Percentiles rank a stretch among this genome's conserved stretches.
These are phyloP conservation scores for Cercis canadensis DNA, from an alignment of 306 rosid species.

Conservation along the genomic window DNA sequence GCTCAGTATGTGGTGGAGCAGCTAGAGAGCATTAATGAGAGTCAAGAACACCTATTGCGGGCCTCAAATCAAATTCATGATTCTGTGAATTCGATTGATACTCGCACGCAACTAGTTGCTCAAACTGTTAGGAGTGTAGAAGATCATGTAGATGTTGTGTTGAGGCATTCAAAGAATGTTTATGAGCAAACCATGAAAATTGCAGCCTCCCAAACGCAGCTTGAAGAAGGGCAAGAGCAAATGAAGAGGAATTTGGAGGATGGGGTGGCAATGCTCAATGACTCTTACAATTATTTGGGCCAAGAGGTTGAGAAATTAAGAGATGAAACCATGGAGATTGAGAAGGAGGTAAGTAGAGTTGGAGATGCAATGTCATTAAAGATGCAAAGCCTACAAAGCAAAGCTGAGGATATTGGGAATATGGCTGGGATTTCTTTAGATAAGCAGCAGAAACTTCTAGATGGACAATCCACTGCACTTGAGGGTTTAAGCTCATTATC, in stretches of 20 bases:
- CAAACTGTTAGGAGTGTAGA: conserved; percentile 53
- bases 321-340: conserved; percentile 64
- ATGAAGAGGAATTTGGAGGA: conserved; percentile 61
- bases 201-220: conserved; percentile 57
- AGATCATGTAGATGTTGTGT: conserved; percentile 56
- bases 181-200: conserved; percentile 68
- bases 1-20: conserved; percentile 73
- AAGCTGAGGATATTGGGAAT: conserved; percentile 75
- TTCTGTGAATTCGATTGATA: conserved; percentile 57
- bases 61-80: conserved; percentile 50
- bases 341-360: conserved; percentile 62
- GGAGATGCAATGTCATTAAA: conserved; percentile 65
- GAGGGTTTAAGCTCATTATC: conserved; percentile 59
- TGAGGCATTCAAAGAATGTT: conserved; percentile 60
- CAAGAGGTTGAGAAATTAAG: conserved; percentile 60
- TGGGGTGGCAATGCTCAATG: conserved; percentile 62
- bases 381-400: conserved; percentile 66
- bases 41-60: conserved; percentile 55
- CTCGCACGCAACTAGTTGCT: conserved; percentile 55
- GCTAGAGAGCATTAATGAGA: conserved; percentile 62
- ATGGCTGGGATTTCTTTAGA: conserved; percentile 73
- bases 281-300: conserved; percentile 64
- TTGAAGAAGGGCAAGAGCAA: conserved; percentile 68
- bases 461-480: conserved; percentile 77
- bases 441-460: conserved; percentile 75